Base-by-base conservation (phyloP, 2,329 filamentous ascomycete genomes). In the Stagonosporopsis vannaccii region DNA sequence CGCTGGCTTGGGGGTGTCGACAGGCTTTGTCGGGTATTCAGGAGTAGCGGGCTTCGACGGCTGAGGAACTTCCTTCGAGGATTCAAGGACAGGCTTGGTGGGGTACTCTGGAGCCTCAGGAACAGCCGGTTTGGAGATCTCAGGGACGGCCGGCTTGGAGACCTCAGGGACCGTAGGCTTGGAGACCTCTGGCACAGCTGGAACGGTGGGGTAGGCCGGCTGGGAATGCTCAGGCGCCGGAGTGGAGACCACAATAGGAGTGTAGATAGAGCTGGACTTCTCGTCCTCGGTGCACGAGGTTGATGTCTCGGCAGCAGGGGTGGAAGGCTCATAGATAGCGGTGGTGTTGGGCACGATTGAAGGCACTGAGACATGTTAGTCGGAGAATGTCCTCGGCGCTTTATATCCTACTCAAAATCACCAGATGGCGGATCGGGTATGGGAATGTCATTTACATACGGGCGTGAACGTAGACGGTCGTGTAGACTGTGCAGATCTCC, bases 401-500 rank as follows among this genome's bases (percentile, higher is more conserved):
- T 6, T 12, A 1, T 13, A 32, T 1, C n/a, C 23, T 22, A 5
- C 15, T 26, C 17, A 9, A 9, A 19, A 28, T 11, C 19, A 15
- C 23, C 17, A 30, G 13, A 13, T 6, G 15, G 13, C 25, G 4
- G 41, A 6, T 11, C 42, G 9, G n/a, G 28, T 35, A 17, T 32
- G 15, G 15, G 25, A 8, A 19, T 12, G 45, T 43, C 6, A 44
- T 32, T 45, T 19, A 80, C 79, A 67, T 71, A 90, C 89, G 79
- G 40, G 66, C 65, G 25, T 67, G 66, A 33, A 72, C 69, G 50
- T 74, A 74, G 51, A 74, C 69, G 75, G 84, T 85, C 78, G 87
- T 89, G 81, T 89, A 86, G 75, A 90, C 92, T 63, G 84, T 89
- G 85, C 90, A 94, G 60, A 84, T 84, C 75, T 89, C 92, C 50